Conservation (phyloP, 2,329 filamentous ascomycete species). For the Fusarium proliferatum region DNA sequence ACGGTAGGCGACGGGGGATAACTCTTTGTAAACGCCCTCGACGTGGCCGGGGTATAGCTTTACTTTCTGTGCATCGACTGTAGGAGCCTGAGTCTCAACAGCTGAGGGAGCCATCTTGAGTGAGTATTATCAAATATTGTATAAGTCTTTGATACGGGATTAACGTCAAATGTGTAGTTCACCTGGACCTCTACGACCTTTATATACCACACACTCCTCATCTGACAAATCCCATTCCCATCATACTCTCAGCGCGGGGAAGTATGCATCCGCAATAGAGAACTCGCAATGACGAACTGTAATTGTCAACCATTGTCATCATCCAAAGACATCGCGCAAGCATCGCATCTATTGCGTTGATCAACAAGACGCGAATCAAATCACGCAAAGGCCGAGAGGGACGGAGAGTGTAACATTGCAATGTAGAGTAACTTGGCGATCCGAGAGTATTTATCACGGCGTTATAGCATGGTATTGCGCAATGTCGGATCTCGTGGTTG, state of each 20-base stretch:
- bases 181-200: neutral
- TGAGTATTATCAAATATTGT: neutral
- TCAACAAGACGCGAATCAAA: slow-evolving; percentile 8
- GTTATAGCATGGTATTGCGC: slow-evolving; percentile 31
- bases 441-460: neutral
- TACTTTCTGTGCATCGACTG: slow-evolving; percentile 33
- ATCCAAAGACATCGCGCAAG: slow-evolving; percentile 27
- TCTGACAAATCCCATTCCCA: neutral
- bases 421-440: neutral
- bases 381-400: slow-evolving; percentile 36
- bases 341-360: slow-evolving; percentile 12
- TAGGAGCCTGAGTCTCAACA: slow-evolving; percentile 33
- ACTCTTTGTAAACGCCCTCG: slow-evolving; percentile 43
- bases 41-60: slow-evolving; percentile 45
- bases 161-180: neutral
- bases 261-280: neutral
- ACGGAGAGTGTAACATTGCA: neutral
- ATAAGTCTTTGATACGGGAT: neutral
- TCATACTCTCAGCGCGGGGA: slow-evolving; percentile 19
- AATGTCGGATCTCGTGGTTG: slow-evolving; percentile 25
- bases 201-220: slow-evolving; percentile 28
- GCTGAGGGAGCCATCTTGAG: slow-evolving; percentile 42
- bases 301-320: neutral
- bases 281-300: slow-evolving; percentile 16
- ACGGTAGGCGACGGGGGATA: slow-evolving; percentile 33